These are phyloP conservation scores for Basipetospora chlamydospora DNA, from an alignment of 2,329 filamentous ascomycete species.

Conservation along the genomic window DNA sequence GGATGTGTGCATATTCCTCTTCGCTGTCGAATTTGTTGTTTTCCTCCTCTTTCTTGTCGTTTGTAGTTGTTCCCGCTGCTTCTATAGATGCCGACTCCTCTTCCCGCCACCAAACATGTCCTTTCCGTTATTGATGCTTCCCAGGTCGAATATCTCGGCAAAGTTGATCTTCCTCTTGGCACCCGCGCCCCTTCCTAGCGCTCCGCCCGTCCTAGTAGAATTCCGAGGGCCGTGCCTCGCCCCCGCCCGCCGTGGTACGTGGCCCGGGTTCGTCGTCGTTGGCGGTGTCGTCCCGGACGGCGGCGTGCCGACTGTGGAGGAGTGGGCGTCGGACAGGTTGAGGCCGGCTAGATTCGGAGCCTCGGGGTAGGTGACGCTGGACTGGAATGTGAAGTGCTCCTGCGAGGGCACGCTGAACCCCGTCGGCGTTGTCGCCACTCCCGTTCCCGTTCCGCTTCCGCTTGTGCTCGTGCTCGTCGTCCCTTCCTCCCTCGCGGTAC, in stretches of 20 bases:
- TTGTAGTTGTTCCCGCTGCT: too few species aligned
- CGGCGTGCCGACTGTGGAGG: slow-evolving; percentile 18
- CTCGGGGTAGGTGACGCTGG: slow-evolving; percentile 36
- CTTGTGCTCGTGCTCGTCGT: slow-evolving; percentile 19
- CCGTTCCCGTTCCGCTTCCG: slow-evolving; percentile 21
- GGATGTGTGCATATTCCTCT: too few species aligned
- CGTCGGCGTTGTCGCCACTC: slow-evolving; percentile 7
- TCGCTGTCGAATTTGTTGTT: too few species aligned
- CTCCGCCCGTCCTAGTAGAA: slow-evolving; percentile 15
- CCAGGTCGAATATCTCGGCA: slow-evolving; percentile 61
- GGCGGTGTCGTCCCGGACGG: slow-evolving; percentile 15
- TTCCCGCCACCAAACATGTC: slow-evolving; percentile 40
- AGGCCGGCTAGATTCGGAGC: slow-evolving; percentile 43
- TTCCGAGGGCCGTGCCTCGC: slow-evolving; percentile 7
- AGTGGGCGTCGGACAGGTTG: slow-evolving; percentile 39
- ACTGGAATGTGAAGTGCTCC: slow-evolving; percentile 56
- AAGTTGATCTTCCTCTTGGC: slow-evolving; percentile 61
- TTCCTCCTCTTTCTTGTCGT: too few species aligned
- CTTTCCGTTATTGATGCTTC: slow-evolving; percentile 46
- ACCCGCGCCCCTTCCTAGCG: slow-evolving; percentile 50
- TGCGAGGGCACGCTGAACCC: slow-evolving; percentile 31
- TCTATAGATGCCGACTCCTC: slow-evolving; percentile 32
- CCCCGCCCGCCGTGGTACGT: slow-evolving; percentile 11
- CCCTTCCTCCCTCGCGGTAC: slow-evolving; percentile 14
- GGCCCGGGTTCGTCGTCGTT: slow-evolving; percentile 12